Base-by-base conservation (phyloP, 2,329 filamentous ascomycete species). In the Aspergillaceae sp. region DNA sequence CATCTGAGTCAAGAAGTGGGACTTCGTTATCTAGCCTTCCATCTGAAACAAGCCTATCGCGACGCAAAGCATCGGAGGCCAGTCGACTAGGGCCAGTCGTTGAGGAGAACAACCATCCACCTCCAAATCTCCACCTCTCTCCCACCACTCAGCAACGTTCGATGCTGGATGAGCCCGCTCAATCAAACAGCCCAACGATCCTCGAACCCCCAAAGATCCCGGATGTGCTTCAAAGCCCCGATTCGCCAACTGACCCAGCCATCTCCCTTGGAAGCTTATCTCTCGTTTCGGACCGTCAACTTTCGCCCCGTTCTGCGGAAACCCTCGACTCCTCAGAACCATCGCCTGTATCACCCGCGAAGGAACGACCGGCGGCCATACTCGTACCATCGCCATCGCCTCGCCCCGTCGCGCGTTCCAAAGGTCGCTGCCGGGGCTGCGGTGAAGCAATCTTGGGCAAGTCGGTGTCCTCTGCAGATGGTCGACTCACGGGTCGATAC, bases 401-500 rank as follows among this genome's bases (percentile, higher is more conserved):
- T 7, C 66, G 70, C 29, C 69, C 72, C 36, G 61, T 64, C 4
- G 63, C 69, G 7, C 58, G 62, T 19, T 77, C 77, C 10, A 84
- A 87, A 46, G 87, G 87, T 2, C 80, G 80, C 51, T 98, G 92
- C 71, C 87, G 88, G 59, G 86, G 87, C 1, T 98, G 92, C 65
- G 75, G 79, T 3, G 73, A 84, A 40, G 72, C 77, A 5, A 97
- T 98, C 57, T 79, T 81, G 40, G 91, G 89, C 19, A 97, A 96
- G 69, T 95, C 89, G 1, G 83, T 98, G 48, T 94, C 91, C 32
- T 94, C 89, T 9, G 89, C 89, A 0, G 92, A 96, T 57, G 92
- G 92, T 10, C 83, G 90, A 27, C 74, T 98, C 27, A 94, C 87
- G 0, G 92, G 92, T 7, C 84, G 89, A 52, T 98, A 95, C 66